Conservation (phyloP, 2,329 filamentous ascomycete species). For the Dothidotthia symphoricarpi region DNA sequence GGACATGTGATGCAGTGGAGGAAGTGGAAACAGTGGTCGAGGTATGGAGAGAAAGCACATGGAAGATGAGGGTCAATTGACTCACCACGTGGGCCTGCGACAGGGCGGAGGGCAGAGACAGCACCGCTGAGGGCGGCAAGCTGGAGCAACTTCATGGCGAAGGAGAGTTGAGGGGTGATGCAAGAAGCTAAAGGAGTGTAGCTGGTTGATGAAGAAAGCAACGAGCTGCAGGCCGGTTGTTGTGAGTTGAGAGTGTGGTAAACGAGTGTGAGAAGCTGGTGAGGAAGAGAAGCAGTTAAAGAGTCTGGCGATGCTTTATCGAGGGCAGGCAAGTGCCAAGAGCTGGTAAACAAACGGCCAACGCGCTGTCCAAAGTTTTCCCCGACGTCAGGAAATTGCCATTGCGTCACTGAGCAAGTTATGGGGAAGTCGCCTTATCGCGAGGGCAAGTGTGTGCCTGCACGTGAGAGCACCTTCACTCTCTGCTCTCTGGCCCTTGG, state of each 20-base stretch:
- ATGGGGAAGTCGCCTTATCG: too few relatives aligned
- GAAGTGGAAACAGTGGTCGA: background rate
- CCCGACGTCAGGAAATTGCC: too few relatives aligned
- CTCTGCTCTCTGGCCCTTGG: constrained; percentile 9
- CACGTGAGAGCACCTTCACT: constrained; percentile 20
- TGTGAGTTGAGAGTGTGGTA: constrained; percentile 12
- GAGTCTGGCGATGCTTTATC: constrained; percentile 11
- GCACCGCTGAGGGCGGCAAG: constrained; percentile 23
- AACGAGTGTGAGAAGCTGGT: constrained; percentile 29
- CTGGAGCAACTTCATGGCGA: constrained; percentile 30
- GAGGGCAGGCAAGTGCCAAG: constrained; percentile 7
- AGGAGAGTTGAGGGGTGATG: constrained; percentile 13
- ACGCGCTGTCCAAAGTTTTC: too few relatives aligned
- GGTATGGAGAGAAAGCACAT: too few relatives aligned
- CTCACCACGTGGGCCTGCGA: constrained; percentile 23
- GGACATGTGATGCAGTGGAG: background rate
- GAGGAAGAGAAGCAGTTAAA: constrained; percentile 10
- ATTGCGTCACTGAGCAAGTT: too few relatives aligned
- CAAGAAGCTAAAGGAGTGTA: constrained; percentile 21
- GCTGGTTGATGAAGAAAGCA: constrained; percentile 15
- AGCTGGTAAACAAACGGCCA: too few relatives aligned
- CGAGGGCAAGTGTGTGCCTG: background rate
- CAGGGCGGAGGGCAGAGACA: constrained; percentile 20
- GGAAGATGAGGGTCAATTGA: too few relatives aligned
- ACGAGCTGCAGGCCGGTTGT: constrained; percentile 15